Conservation (phyloP, 2,329 filamentous ascomycete genomes). For the Fusarium agapanthi region DNA sequence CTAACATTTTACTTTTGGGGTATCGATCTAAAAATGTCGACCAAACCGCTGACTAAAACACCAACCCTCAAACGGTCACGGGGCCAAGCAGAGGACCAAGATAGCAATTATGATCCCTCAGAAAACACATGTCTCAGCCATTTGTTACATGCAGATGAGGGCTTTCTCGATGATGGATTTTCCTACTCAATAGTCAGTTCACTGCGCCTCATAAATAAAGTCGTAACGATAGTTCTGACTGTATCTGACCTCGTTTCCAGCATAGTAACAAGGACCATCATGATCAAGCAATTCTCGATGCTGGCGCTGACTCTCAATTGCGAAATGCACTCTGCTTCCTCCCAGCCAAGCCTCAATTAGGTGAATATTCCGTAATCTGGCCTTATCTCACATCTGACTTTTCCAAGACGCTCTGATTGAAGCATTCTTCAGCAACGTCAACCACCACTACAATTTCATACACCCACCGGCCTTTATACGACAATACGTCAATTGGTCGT, state of each 20-base stretch:
- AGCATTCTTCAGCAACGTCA: slow-evolving; percentile 17
- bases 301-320: background rate
- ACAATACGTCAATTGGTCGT: slow-evolving; percentile 6
- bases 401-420: slow-evolving; percentile 5
- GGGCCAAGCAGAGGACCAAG: background rate
- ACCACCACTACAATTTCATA: slow-evolving; percentile 17
- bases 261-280: background rate
- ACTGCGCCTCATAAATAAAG: background rate
- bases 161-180: background rate
- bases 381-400: background rate
- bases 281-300: background rate
- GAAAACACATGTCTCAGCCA: background rate
- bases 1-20: background rate
- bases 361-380: background rate
- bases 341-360: background rate
- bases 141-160: background rate
- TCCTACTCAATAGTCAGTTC: background rate
- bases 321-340: background rate
- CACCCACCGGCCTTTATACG: background rate
- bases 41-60: background rate
- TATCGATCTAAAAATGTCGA: background rate
- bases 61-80: background rate
- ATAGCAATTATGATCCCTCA: background rate
- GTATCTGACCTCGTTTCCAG: background rate
- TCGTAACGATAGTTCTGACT: background rate